Percentiles rank a stretch among this genome's conserved stretches.
These are phyloP conservation scores for Apostasia shenzhenica DNA, from an alignment of 106 monocot genomes.

Conservation along the genomic window DNA sequence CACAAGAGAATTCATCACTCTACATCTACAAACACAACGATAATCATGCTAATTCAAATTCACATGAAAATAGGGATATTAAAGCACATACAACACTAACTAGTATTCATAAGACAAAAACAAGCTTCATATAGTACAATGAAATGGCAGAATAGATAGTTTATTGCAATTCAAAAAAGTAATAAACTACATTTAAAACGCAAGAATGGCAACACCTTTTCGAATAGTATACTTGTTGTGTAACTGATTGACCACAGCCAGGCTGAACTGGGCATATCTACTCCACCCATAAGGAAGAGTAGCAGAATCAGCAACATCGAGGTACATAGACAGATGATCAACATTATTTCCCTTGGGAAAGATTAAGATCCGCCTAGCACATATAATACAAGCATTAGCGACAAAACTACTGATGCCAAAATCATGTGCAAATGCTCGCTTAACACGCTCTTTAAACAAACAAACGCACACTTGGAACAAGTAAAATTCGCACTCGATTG, in stretches of 20 bases:
- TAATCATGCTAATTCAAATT: too few species aligned
- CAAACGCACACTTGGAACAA: not conserved
- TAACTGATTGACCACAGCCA: conserved; percentile 54
- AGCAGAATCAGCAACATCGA: conserved; percentile 61
- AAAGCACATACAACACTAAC: too few species aligned
- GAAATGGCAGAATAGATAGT: too few species aligned
- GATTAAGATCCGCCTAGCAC: conserved; percentile 51
- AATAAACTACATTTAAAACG: not conserved
- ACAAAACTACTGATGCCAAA: not conserved
- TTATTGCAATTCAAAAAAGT: too few species aligned
- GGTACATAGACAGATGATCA: conserved; percentile 66
- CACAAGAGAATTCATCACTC: too few species aligned
- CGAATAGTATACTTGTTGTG: conserved; percentile 43
- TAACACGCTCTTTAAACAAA: not conserved
- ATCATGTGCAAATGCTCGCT: too few species aligned
- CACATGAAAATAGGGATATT: too few species aligned
- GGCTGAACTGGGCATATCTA: conserved; percentile 63
- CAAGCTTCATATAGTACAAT: too few species aligned
- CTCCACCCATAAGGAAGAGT: conserved; percentile 60
- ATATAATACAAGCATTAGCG: not conserved
- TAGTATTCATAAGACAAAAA: too few species aligned
- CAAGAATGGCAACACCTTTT: conserved; percentile 40
- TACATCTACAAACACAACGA: too few species aligned
- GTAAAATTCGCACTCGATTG: not conserved
- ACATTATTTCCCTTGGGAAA: conserved; percentile 79